Evolutionary conservation across 257 asterid species (phyloP), one percentile per base, ranked within the genome.

Genomic region (Nicotiana paniculata): DNA sequence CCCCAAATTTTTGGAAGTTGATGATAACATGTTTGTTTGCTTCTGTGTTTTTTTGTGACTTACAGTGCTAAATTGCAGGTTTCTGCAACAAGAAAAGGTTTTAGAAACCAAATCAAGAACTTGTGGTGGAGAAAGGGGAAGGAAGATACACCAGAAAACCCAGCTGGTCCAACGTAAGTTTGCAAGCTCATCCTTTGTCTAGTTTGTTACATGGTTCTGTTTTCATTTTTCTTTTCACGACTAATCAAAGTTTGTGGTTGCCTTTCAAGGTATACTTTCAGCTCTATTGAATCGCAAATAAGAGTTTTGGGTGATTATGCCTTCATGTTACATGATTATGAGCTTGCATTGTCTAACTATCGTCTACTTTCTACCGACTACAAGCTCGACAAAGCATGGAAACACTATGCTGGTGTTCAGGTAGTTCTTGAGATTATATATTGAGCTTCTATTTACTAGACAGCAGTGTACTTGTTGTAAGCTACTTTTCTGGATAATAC

Each of bases 111-210:
- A 92, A 93, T 96, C 74, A 96, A 93, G 87, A 94, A 94, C 89
- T 87, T 96, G 77, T 96, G 99, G 99, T 93, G 98, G 99, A 93
- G 99, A 89, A 96, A 94, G 90, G 99, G 99, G 82, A 96, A 94
- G 91, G 99, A 96, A 6, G 99, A 94, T 82, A 83, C 83, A 77
- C 92, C 93, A 39, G 98, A 94, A 70, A 90, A 90, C 85, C 88
- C 92, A 39, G 86, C 65, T 83, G 97, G 97, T 77, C 82, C 92
- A 64, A 88, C 81, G 98, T 94, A 89, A 81, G 92, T 86, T 75
- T 53, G 86, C 81, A 82, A 77, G 84, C 81, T 82, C 69, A 43
- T 59, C 80, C 82, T 33, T 67, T 79, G 28, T 79, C 68, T 85
- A 54, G 72, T 83, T 69, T 76, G 75, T 80, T 85, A 69, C 86